These are phyloP conservation scores for Cryptococcus hybrid DNA, from an alignment of 1,284 basidiomycete species.

Conservation along the genomic window DNA sequence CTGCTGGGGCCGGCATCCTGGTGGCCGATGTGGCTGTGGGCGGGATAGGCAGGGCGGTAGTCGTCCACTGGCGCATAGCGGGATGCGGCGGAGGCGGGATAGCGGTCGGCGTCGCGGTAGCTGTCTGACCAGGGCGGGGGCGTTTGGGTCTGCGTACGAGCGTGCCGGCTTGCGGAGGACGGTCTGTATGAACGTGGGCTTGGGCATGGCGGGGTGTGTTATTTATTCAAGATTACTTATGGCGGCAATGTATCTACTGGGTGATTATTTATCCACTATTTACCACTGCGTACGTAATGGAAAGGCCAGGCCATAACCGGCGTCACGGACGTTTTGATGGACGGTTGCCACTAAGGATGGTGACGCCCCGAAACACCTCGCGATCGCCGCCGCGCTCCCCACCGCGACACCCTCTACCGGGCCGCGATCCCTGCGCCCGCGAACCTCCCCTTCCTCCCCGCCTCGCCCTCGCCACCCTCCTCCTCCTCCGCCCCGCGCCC, in stretches of 20 bases:
- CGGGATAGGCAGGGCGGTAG: background rate
- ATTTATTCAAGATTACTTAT: too few species aligned
- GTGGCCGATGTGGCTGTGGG: background rate
- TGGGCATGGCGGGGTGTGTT: slow-evolving; percentile 28
- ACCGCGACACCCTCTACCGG: slow-evolving; percentile 34
- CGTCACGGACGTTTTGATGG: too few species aligned
- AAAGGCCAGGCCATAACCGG: too few species aligned
- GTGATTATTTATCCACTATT: too few species aligned
- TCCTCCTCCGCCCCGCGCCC: slow-evolving; percentile 55
- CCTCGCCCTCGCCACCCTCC: slow-evolving; percentile 59
- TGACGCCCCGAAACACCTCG: slow-evolving; percentile 27
- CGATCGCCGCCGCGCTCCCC: slow-evolving; percentile 12
- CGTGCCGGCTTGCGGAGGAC: slow-evolving; percentile 41
- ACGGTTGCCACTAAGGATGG: slow-evolving; percentile 3
- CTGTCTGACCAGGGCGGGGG: slow-evolving; percentile 32
- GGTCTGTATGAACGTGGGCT: slow-evolving; percentile 39
- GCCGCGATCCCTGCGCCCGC: slow-evolving; percentile 37
- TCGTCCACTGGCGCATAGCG: background rate
- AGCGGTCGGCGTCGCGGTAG: slow-evolving; percentile 6
- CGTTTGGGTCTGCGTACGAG: slow-evolving; percentile 37
- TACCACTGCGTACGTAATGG: background rate
- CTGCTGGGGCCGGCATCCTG: slow-evolving; percentile 13
- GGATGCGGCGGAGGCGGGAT: slow-evolving; percentile 12
- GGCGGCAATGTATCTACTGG: too few species aligned
- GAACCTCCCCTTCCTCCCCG: slow-evolving; percentile 35